Percentiles rank a stretch among this genome's conserved stretches.
phyloP scores from a whole-genome alignment of 495 filamentous ascomycete species.

The Zalerion maritima region DNA sequence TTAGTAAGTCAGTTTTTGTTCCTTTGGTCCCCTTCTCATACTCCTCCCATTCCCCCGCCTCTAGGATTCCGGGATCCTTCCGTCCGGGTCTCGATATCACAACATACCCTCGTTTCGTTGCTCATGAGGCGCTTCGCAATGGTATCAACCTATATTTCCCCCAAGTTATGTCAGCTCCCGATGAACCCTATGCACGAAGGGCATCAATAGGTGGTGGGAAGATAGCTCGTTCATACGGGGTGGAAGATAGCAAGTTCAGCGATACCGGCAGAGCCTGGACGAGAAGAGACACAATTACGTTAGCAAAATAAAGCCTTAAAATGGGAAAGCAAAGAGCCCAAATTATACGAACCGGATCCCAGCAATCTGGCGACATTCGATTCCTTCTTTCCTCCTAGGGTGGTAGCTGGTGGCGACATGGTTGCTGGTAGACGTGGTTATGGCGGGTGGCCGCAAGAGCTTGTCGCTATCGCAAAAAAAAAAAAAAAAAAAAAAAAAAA shows the following conservation, averaged over 20 bases:
- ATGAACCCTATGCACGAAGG: too few species aligned
- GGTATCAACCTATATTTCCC: conserved; percentile 66
- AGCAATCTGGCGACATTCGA: conserved; percentile 73
- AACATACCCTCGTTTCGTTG: conserved; percentile 65
- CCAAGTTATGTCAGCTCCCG: too few species aligned
- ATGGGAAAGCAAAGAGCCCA: neutral
- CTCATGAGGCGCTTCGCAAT: conserved; percentile 98
- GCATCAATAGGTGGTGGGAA: conserved; percentile 7
- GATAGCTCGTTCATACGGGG: conserved; percentile 43
- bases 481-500: conserved; percentile 8
- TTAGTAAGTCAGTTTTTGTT: conserved; percentile 3
- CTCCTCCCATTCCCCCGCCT: too few species aligned
- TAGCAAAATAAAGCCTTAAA: too few species aligned
- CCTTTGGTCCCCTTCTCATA: too few species aligned
- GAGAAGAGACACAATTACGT: too few species aligned
- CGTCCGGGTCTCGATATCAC: conserved; percentile 4
- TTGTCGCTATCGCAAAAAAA: conserved; percentile 6
- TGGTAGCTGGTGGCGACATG: conserved; percentile 35
- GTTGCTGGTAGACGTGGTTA: conserved; percentile 6
- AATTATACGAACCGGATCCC: conserved; percentile 59
- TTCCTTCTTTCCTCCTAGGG: conserved; percentile 63
- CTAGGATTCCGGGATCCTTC: neutral
- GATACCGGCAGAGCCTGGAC: conserved; percentile 81
- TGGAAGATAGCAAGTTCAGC: conserved; percentile 95
- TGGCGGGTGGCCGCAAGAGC: neutral